Conservation (phyloP, 805 yeast genomes). For the Ascoidea asiatica region DNA sequence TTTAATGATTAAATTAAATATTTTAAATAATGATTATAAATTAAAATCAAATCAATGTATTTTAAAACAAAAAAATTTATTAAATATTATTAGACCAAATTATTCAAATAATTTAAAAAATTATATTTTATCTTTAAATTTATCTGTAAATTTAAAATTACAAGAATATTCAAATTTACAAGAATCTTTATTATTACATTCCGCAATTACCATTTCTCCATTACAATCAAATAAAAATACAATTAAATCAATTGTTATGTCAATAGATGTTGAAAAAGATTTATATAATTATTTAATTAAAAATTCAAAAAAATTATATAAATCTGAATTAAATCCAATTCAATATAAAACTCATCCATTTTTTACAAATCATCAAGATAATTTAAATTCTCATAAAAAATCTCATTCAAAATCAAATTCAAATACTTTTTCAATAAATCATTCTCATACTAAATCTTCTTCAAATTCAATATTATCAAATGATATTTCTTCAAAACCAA, state of each 20-base stretch:
- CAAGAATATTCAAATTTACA: conserved; percentile 81
- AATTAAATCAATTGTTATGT: conserved; percentile 62
- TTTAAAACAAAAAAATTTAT: conserved; percentile 58
- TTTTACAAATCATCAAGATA: conserved; percentile 24
- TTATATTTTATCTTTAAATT: conserved; percentile 74
- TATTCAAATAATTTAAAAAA: conserved; percentile 59
- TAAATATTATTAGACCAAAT: conserved; percentile 66
- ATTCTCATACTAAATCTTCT: conserved; percentile 1
- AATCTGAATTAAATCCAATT: conserved; percentile 42
- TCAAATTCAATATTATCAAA: conserved; percentile 16
- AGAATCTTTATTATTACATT: conserved; percentile 71
- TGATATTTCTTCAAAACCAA: neutral
- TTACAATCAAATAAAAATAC: conserved; percentile 39
- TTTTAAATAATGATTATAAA: conserved; percentile 79
- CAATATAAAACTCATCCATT: conserved; percentile 63
- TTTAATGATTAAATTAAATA: conserved; percentile 60
- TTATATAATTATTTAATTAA: conserved; percentile 54
- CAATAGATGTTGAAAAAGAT: conserved; percentile 75
- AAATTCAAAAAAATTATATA: conserved; percentile 23
- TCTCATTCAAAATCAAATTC: neutral
- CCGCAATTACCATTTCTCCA: conserved; percentile 77
- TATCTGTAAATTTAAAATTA: conserved; percentile 78
- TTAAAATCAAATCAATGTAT: conserved; percentile 62
- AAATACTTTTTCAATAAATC: neutral
- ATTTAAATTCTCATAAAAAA: neutral